phyloP scores from a whole-genome alignment of 2,329 filamentous ascomycete genomes.

The Periconia sp. region DNA sequence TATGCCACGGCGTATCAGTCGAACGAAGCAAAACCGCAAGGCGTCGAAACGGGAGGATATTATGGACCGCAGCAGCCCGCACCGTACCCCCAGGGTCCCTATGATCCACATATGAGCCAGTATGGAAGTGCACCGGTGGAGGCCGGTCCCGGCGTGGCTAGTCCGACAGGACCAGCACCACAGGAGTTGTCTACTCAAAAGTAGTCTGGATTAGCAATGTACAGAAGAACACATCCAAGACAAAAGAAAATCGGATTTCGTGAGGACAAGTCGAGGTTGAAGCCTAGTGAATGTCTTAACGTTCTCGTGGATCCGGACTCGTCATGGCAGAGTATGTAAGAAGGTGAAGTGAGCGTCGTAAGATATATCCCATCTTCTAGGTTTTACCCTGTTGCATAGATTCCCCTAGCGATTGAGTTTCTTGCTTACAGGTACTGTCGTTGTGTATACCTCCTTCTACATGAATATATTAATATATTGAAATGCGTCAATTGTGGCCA shows the following conservation, averaged over 20 bases:
- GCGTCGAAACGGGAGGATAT: conserved; percentile 1
- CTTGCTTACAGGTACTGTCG: no score
- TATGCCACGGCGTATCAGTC: conserved; percentile 2
- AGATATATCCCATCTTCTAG: no score
- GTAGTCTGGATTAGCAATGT: neutral
- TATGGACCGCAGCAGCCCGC: neutral
- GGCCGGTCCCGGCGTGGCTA: neutral
- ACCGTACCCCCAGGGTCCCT: conserved; percentile 9
- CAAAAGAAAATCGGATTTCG: neutral
- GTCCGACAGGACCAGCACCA: neutral
- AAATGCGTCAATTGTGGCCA: no score
- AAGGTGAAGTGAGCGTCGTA: no score
- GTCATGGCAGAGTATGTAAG: no score
- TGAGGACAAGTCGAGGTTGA: no score
- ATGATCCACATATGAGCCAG: conserved; percentile 11
- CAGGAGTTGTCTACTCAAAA: neutral
- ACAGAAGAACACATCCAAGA: neutral
- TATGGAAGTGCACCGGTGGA: neutral
- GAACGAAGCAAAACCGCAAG: conserved; percentile 7
- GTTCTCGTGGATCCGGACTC: no score
- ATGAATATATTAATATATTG: neutral
- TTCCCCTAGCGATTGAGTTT: no score
- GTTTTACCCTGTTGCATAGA: no score
- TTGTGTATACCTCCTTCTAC: no score
- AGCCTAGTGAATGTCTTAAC: no score